Evolutionary conservation across 768 basidiomycete species (phyloP), one percentile per base, ranked within the genome.

Genomic region (Amanita rubescens): DNA sequence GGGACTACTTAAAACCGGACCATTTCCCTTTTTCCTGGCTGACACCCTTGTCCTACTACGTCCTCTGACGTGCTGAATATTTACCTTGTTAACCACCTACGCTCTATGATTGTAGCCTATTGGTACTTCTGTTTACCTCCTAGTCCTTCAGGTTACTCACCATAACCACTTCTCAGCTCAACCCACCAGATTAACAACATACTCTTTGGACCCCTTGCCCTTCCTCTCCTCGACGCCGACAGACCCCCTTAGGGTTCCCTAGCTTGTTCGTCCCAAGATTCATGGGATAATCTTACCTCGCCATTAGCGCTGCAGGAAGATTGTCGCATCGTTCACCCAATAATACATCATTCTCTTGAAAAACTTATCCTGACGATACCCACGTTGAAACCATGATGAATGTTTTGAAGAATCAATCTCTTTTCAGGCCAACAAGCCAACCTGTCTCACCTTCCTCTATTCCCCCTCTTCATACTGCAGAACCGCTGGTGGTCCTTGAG

Each of bases 171-270:
- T 58, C 53, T n/a, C 63, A 79, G 77, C 65, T 66, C 72, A 63
- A 74, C 69, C 72, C 71, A 73, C 63, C 75, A 72, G 65, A 72
- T 71, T 61, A 72, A 72, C 75, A 74, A 69, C 70, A 75, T 81
- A 77, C 74, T 78, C 70, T 77, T 82, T 67, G 75, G 73, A 67
- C 85, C 84, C 60, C 77, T 81, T 72, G 77, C 69, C 56, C 75
- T 72, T 68, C 63, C 71, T 68, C 72, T 82, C 60, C 70, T 83
- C 66, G 82, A 82, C 79, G 81, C 80, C 50, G 86, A 90, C 76
- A 74, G 83, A 59, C 88, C 88, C 64, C 88, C 88, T 77, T 90
- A 85, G 80, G 70, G 68, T 69, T 20, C 2, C n/a, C 9, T 24
- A 27, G 48, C 53, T 24, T 20, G 42, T 59, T 53, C 54, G 58